A percentile compares a stretch with the other conserved stretches of the same genome.
phyloP scores from a whole-genome alignment of 441 rosid genomes.

The Eruca vesicaria region DNA sequence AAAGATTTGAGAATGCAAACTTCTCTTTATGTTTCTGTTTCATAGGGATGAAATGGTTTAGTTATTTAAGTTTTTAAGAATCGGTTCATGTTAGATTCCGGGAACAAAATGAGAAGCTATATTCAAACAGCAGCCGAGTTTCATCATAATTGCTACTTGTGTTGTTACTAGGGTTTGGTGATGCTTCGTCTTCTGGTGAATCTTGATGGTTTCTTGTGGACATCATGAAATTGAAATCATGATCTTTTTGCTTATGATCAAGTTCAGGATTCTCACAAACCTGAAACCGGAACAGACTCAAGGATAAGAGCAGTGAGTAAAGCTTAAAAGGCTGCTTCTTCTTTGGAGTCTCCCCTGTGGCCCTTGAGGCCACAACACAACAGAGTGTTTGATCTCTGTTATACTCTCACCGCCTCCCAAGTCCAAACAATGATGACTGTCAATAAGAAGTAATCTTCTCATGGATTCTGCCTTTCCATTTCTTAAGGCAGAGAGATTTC shows the following conservation, averaged over 20 bases:
- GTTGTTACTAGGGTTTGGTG: conserved; percentile 60
- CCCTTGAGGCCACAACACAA: conserved; percentile 50
- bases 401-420: no score
- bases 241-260: conserved; percentile 31
- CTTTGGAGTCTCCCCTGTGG: conserved; percentile 51
- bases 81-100: no score
- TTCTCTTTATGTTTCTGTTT: no score
- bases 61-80: no score
- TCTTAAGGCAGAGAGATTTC: no score
- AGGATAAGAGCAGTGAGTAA: conserved; percentile 57
- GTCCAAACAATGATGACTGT: no score
- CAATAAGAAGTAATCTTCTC: no score
- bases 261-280: conserved; percentile 49
- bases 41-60: no score
- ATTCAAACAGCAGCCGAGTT: conserved; percentile 19
- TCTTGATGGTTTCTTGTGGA: conserved; percentile 45
- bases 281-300: conserved; percentile 73
- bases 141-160: conserved; percentile 79
- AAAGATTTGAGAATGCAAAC: no score
- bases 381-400: no score
- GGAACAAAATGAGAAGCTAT: no score
- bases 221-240: conserved; percentile 39
- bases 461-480: no score
- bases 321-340: conserved; percentile 41
- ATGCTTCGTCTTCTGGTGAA: conserved; percentile 45